Evolutionary conservation across 1,139 yeast genomes (phyloP), one percentile per base, ranked within the genome.

Genomic region (Suhomyces chickasaworum): DNA sequence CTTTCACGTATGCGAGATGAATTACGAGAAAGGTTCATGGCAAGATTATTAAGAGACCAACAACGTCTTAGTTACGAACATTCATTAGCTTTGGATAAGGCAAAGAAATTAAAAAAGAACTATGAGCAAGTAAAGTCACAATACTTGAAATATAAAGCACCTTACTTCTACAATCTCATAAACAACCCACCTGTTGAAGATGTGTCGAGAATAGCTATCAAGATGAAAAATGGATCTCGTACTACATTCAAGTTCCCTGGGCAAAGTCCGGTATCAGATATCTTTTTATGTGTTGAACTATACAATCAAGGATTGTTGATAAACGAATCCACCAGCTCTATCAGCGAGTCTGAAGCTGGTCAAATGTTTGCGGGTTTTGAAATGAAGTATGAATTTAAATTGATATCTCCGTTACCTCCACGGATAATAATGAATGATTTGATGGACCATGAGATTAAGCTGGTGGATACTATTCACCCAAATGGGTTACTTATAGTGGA

Each of bases 1-100:
- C 69, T 90, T 46, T 64, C 76, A 22, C 64, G 79, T 3, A 73
- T 89, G 35, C 75, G 87, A 40, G 71, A 75, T 27, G 91, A 84
- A 53, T 75, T 83, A 44, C 80, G 81, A 55, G 84, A 84, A 47
- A 75, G 78, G 45, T 84, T 80, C 44, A 66, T 78, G 52, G 76
- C 81, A 40, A 80, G 93, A 48, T 73, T 77, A 16, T 70, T 89
- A 35, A 73, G 88, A 41, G 78, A 77, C 51, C 87, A 86, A 57
- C 97, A 91, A 66, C 95, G 89, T 57, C 69, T 79, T 39, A 90
- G 95, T 29, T 91, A 84, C 64, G 83, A 86, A 58, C 77, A 77
- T 31, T 84, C 96, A 1, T 69, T 91, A 44, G 77, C 76, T 4
- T 71, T 74, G 34, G 93, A 85, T 63, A 67, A 78, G 37, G 51